Conservation (phyloP, 2,329 filamentous ascomycete species). For the Huntiella abstrusa region DNA sequence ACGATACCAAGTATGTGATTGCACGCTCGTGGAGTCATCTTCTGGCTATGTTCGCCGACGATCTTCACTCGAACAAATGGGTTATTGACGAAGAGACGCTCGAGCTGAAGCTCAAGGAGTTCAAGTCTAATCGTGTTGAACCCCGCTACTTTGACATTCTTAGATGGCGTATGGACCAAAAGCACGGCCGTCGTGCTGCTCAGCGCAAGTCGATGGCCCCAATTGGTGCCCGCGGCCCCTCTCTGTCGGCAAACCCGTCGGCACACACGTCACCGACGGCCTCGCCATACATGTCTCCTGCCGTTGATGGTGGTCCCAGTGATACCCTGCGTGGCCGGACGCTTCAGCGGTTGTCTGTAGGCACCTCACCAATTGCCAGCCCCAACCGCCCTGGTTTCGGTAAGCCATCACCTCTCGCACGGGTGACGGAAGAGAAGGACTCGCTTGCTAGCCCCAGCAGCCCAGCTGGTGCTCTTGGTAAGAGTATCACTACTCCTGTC, state of each 20-base stretch:
- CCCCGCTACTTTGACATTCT: slow-evolving; percentile 88
- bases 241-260: slow-evolving; percentile 20
- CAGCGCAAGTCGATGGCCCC: slow-evolving; percentile 35
- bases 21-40: slow-evolving; percentile 83
- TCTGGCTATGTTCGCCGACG: slow-evolving; percentile 72
- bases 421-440: slow-evolving; percentile 49
- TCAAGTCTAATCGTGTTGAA: slow-evolving; percentile 75
- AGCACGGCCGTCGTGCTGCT: slow-evolving; percentile 52
- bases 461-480: slow-evolving; percentile 15
- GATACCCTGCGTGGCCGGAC: slow-evolving; percentile 49
- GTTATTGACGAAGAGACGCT: slow-evolving; percentile 80
- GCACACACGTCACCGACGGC: slow-evolving; percentile 18
- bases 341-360: slow-evolving; percentile 42
- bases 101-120: slow-evolving; percentile 83
- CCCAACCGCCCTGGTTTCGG: slow-evolving; percentile 46
- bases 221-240: slow-evolving; percentile 14
- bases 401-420: slow-evolving; percentile 53
- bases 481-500: slow-evolving; percentile 21
- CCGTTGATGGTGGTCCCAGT: slow-evolving; percentile 26
- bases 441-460: neutral
- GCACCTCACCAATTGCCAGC: slow-evolving; percentile 44
- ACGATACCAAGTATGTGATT: slow-evolving; percentile 95
- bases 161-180: slow-evolving; percentile 88
- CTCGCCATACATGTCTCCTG: slow-evolving; percentile 48
- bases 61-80: slow-evolving; percentile 76